Evolutionary conservation across 768 basidiomycete species (phyloP), one percentile per base, ranked within the genome.

Genomic region (Leccinum broughii): DNA sequence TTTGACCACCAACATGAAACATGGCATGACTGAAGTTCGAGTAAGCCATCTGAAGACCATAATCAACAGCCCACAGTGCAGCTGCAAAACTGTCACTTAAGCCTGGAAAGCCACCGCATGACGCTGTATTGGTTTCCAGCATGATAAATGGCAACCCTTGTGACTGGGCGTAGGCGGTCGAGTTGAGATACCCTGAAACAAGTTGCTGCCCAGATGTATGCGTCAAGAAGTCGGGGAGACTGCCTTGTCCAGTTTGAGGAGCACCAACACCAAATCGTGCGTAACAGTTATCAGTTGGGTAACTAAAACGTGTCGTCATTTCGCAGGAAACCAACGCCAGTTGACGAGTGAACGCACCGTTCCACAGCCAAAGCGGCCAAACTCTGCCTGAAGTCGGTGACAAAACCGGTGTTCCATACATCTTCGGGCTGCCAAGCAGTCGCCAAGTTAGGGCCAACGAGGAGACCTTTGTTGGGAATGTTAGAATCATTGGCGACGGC

Each of bases 381-480:
- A 48, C 75, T 72, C 20, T 77, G 70, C 20, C 66, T 71, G 60
- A 78, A 85, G 1, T 72, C 61, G 28, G 77, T 72, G 28, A 83
- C 72, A 58, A 81, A 87, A 3, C 81, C 81, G 0, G 84, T 81
- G 37, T 81, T 70, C 80, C 81, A 83, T 0, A 85, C 76, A 49
- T 79, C 68, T 62, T 85, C 79, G 0, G 81, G 83, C 5, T 69
- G 71, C 85, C 85, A 87, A 13, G 70, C 71, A 9, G 78, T 82
- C 26, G 85, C 83, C 17, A 89, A 68, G 60, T 81, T 86, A 1
- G 88, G 89, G 0, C 83, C 88, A 60, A 89, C 77, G 62, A 91
- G 82, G 37, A 84, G 76, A 34, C 78, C 75, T 39, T 75, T 75
- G 24, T 76, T 76, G 0, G 71, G 54, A 57, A 84, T 77, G 17